Conservation (phyloP, 202 grass and related monocot species). For the Digitaria exilis region DNA sequence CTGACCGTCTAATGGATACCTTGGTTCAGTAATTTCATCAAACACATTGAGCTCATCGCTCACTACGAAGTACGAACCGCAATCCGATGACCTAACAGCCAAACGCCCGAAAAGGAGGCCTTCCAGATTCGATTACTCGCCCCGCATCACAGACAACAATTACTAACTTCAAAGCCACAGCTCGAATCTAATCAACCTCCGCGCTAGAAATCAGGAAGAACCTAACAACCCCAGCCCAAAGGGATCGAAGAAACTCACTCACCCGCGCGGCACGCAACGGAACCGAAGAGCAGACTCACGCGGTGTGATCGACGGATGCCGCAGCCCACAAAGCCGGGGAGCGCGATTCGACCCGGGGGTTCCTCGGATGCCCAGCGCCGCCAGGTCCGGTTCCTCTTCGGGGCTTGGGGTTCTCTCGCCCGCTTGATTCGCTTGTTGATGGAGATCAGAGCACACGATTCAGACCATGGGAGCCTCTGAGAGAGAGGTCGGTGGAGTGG, state of each 20-base stretch:
- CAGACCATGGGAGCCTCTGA: background rate
- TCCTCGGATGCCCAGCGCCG: background rate
- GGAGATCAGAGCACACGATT: background rate
- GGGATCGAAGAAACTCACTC: constrained; percentile 6
- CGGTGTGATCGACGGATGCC: background rate
- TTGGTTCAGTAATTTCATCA: background rate
- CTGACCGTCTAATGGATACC: background rate
- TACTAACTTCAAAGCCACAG: background rate
- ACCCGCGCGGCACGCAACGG: background rate
- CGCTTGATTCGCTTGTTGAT: background rate
- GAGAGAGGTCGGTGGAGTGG: background rate
- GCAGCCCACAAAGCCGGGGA: background rate
- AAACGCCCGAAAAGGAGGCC: background rate
- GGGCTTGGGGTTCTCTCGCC: background rate
- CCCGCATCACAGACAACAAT: background rate
- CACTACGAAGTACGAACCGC: background rate
- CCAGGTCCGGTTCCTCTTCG: background rate
- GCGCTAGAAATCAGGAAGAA: constrained; percentile 11
- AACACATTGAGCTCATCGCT: background rate
- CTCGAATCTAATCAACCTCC: constrained; percentile 17
- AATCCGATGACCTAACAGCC: constrained; percentile 14
- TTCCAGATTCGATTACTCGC: background rate
- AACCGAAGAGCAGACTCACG: background rate
- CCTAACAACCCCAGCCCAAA: background rate
- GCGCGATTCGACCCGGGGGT: background rate